Conservation (phyloP, 495 filamentous ascomycete species). For the Trypethelium eluteriae region DNA sequence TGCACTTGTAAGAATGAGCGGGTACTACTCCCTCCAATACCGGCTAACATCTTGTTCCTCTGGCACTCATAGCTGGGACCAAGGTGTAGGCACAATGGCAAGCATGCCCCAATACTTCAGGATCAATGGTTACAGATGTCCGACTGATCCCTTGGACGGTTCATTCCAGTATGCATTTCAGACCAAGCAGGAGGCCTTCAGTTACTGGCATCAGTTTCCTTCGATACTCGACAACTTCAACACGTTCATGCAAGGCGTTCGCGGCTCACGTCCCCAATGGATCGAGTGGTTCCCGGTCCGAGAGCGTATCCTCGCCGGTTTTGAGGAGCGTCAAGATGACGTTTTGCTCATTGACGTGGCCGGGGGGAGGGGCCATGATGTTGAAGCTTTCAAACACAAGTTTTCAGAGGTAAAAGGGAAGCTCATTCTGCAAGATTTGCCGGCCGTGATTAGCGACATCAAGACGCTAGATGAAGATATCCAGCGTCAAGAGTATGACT, state of each 20-base stretch:
- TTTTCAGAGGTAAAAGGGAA: conserved; percentile 21
- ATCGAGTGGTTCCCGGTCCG: conserved; percentile 18
- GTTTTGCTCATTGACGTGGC: conserved; percentile 19
- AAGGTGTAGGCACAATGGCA: not conserved
- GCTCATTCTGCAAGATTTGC: conserved; percentile 21
- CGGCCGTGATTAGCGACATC: conserved; percentile 1
- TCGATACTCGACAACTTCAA: not conserved
- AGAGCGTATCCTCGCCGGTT: conserved; percentile 6
- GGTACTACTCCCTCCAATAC: too few species aligned
- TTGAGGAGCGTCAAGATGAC: not conserved
- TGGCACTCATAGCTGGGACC: too few species aligned
- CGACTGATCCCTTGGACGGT: not conserved
- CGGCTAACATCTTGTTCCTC: too few species aligned
- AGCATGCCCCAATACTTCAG: conserved; percentile 7
- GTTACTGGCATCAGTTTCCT: not conserved
- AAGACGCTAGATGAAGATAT: conserved; percentile 11
- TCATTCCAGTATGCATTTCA: not conserved
- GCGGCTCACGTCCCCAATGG: conserved; percentile 12
- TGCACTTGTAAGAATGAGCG: too few species aligned
- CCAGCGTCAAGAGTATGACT: conserved; percentile 17
- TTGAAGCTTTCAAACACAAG: conserved; percentile 9
- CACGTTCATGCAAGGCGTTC: not conserved
- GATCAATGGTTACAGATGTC: not conserved
- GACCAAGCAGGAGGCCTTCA: not conserved
- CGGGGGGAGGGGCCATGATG: conserved; percentile 17